Evolutionary conservation across 805 yeast species (phyloP).

Genomic region (Barnettozyma sucrosica): DNA sequence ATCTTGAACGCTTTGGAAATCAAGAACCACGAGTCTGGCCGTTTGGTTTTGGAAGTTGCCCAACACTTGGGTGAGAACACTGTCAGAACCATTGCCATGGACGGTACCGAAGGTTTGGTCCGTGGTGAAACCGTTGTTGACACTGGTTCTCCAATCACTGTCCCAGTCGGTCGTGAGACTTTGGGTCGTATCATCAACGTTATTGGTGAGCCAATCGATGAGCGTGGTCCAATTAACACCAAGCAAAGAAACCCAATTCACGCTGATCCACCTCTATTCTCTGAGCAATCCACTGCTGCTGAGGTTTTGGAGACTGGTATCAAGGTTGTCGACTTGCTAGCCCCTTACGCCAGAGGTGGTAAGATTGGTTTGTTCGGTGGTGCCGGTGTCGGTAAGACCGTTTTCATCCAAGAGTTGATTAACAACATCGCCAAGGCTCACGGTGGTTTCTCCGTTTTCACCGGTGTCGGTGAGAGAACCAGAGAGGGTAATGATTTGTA

Average conservation of each 20-base stretch:
- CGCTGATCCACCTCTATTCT: slow-evolving; percentile 95
- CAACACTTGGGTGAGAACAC: slow-evolving; percentile 99
- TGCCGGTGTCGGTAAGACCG: slow-evolving; percentile 99
- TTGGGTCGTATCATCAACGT: slow-evolving; percentile 98
- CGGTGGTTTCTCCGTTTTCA: slow-evolving; percentile 99
- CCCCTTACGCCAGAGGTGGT: slow-evolving; percentile 99
- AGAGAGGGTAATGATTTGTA: slow-evolving; percentile 99
- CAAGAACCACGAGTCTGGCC: slow-evolving; percentile 67
- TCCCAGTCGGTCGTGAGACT: slow-evolving; percentile 99
- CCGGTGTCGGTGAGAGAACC: slow-evolving; percentile 99
- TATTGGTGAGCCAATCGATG: slow-evolving; percentile 99
- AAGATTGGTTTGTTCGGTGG: slow-evolving; percentile 99
- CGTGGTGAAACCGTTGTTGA: slow-evolving; percentile 91
- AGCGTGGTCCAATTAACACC: slow-evolving; percentile 96
- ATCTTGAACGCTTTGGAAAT: slow-evolving; percentile 95
- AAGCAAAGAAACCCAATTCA: slow-evolving; percentile 96
- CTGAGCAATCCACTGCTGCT: slow-evolving; percentile 95
- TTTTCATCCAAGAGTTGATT: slow-evolving; percentile 98
- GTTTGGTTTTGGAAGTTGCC: slow-evolving; percentile 94
- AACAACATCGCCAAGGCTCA: slow-evolving; percentile 99
- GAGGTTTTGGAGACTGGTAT: slow-evolving; percentile 99
- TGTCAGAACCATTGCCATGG: slow-evolving; percentile 99
- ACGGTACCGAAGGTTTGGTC: slow-evolving; percentile 99
- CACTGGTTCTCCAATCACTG: slow-evolving; percentile 98
- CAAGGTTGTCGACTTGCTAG: slow-evolving; percentile 97